These are phyloP conservation scores for Daedaleopsis nitida DNA, from an alignment of 768 basidiomycete genomes.

Conservation along the genomic window DNA sequence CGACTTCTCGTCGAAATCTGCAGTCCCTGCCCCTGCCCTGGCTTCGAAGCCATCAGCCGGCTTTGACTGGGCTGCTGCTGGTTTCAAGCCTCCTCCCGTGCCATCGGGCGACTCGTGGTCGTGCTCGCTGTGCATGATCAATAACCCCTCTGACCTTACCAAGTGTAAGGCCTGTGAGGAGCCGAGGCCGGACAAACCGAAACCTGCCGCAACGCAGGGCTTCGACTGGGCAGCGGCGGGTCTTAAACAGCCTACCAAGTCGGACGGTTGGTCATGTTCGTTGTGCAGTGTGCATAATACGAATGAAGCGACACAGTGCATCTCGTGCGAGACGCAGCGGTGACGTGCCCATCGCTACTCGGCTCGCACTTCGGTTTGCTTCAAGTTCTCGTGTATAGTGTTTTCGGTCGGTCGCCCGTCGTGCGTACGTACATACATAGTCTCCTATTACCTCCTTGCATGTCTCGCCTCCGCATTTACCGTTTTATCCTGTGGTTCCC, in stretches of 20 bases:
- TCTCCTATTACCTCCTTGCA: not conserved
- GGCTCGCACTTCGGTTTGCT: conserved; percentile 8
- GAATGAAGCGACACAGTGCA: conserved; percentile 48
- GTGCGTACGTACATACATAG: conserved; percentile 9
- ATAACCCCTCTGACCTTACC: conserved; percentile 40
- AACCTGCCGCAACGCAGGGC: conserved; percentile 17
- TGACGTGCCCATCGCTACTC: not conserved
- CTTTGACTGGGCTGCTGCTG: conserved; percentile 68
- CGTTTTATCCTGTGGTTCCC: not conserved
- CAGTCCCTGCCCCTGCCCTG: not conserved
- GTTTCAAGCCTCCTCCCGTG: conserved; percentile 47
- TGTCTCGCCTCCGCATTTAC: not conserved
- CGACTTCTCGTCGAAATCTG: conserved; percentile 35
- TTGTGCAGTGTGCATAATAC: conserved; percentile 44
- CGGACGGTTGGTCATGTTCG: conserved; percentile 31
- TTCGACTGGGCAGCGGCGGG: conserved; percentile 37
- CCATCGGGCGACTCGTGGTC: conserved; percentile 47
- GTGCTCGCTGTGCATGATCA: conserved; percentile 53
- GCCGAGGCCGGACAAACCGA: conserved; percentile 25
- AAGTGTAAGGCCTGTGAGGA: conserved; percentile 51
- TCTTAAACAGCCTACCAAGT: conserved; percentile 23
- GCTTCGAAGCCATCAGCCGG: conserved; percentile 20
- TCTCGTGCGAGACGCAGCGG: conserved; percentile 43
- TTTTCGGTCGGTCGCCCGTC: not conserved
- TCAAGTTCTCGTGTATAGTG: not conserved